Percentiles rank a stretch among this genome's conserved stretches.
phyloP scores from a whole-genome alignment of 352 stramenopile genomes.

The Globisporangium okanoganense region DNA sequence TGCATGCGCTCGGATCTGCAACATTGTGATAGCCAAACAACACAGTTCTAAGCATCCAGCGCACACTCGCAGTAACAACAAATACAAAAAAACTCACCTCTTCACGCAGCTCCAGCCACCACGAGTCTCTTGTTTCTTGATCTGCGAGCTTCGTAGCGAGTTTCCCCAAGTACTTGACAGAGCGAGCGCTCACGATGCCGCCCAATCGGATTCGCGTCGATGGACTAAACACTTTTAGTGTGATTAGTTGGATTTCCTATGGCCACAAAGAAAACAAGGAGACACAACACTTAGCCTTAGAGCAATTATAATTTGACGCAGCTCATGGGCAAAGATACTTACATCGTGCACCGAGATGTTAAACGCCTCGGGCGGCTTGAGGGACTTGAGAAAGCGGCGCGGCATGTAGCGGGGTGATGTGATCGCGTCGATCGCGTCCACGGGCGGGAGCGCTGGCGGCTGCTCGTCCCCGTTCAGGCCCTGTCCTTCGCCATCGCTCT shows the following conservation, averaged over 20 bases:
- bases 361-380: slow-evolving; percentile 56
- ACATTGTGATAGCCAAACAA: not conserved
- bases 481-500: slow-evolving; percentile 22
- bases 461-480: slow-evolving; percentile 31
- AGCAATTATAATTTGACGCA: no score
- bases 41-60: not conserved
- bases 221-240: slow-evolving; percentile 90
- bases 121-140: slow-evolving; percentile 96
- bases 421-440: slow-evolving; percentile 31
- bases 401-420: slow-evolving; percentile 51
- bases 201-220: slow-evolving; percentile 71
- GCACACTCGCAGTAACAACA: not conserved
- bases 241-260: slow-evolving; percentile 94
- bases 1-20: slow-evolving; percentile 92
- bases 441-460: slow-evolving; percentile 7
- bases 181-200: slow-evolving; percentile 82
- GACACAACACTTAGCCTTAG: no score
- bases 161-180: slow-evolving; percentile 89
- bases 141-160: slow-evolving; percentile 95
- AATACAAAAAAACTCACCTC: slow-evolving; percentile 50
- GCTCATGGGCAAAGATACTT: slow-evolving; percentile 10
- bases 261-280: no score
- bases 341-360: slow-evolving; percentile 78
- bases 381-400: slow-evolving; percentile 43
- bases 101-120: slow-evolving; percentile 97